phyloP scores from a whole-genome alignment of 2,329 filamentous ascomycete genomes.

The Alternaria angustiovoidea region DNA sequence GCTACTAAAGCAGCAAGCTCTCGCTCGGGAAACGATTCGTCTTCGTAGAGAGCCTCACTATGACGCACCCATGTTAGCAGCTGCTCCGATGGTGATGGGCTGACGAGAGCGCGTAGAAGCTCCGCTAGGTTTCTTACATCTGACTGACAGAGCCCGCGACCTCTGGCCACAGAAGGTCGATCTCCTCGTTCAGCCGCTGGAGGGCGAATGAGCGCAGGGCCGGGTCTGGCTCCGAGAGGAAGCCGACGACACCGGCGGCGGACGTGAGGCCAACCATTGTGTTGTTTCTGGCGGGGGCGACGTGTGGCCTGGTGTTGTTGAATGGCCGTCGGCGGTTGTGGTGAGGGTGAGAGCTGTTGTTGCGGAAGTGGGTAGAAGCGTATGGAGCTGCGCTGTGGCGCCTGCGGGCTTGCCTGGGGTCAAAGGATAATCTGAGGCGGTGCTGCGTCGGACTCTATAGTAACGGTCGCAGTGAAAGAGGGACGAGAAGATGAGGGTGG shows the following conservation, averaged over 20 bases:
- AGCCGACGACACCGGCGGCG: constrained; percentile 92
- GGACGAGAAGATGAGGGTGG: constrained; percentile 38
- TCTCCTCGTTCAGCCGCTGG: constrained; percentile 93
- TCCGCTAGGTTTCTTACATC: constrained; percentile 71
- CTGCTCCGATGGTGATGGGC: constrained; percentile 4
- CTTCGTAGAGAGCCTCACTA: constrained; percentile 97
- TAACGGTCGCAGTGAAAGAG: constrained; percentile 38
- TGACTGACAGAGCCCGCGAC: constrained; percentile 90
- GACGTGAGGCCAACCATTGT: constrained; percentile 92
- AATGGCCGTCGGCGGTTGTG: constrained; percentile 29
- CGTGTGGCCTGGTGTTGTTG: constrained; percentile 20
- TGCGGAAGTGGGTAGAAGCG: constrained; percentile 47
- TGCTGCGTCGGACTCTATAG: constrained; percentile 21
- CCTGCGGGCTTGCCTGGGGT: constrained; percentile 28
- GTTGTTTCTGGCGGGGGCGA: constrained; percentile 20
- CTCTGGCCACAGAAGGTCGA: constrained; percentile 97
- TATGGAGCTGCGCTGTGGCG: constrained; percentile 49
- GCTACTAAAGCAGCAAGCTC: constrained; percentile 93
- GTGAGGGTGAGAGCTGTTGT: constrained; percentile 30
- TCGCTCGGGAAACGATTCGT: constrained; percentile 91
- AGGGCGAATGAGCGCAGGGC: constrained; percentile 95
- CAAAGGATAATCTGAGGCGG: constrained; percentile 10
- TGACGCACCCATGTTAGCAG: constrained; percentile 40
- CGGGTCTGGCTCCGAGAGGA: constrained; percentile 91
- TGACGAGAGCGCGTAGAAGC: not conserved